Evolutionary conservation across 257 asterid species (phyloP).

Genomic region (Solanum peruvianum): DNA sequence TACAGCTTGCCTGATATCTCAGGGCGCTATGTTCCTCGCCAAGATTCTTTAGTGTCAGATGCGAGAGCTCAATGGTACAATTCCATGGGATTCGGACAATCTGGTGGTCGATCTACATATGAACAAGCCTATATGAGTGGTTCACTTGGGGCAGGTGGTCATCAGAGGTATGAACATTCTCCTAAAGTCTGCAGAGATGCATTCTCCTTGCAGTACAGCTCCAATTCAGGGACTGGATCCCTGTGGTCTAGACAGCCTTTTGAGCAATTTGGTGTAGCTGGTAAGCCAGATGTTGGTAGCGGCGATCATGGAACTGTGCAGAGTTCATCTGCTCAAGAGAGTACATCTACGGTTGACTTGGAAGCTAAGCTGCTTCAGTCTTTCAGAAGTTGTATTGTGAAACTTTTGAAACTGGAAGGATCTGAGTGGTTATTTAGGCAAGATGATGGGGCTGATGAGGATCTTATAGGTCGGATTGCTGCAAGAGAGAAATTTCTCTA

Average conservation of each 20-base stretch:
- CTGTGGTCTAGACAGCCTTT: slow-evolving; percentile 84
- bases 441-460: slow-evolving; percentile 93
- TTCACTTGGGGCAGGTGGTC: slow-evolving; percentile 38
- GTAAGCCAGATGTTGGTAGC: slow-evolving; percentile 20
- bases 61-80: slow-evolving; percentile 34
- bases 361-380: slow-evolving; percentile 82
- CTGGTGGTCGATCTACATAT: slow-evolving; percentile 21
- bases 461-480: slow-evolving; percentile 85
- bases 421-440: slow-evolving; percentile 82
- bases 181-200: slow-evolving; percentile 56
- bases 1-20: slow-evolving; percentile 88
- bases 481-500: slow-evolving; percentile 63
- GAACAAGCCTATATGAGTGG: slow-evolving; percentile 26
- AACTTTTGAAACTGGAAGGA: slow-evolving; percentile 86
- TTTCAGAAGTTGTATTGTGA: slow-evolving; percentile 64
- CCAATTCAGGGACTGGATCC: slow-evolving; percentile 44
- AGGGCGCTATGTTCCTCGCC: slow-evolving; percentile 51
- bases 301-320: slow-evolving; percentile 1
- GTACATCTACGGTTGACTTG: slow-evolving; percentile 30
- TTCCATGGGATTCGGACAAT: slow-evolving; percentile 30
- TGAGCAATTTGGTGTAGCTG: slow-evolving; percentile 89
- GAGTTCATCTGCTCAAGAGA: slow-evolving; percentile 28
- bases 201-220: slow-evolving; percentile 34
- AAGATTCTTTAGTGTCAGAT: slow-evolving; percentile 27
- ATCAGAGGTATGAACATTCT: slow-evolving; percentile 37